Base-by-base conservation (phyloP, 768 basidiomycete species). In the Kwoniella sp. region DNA sequence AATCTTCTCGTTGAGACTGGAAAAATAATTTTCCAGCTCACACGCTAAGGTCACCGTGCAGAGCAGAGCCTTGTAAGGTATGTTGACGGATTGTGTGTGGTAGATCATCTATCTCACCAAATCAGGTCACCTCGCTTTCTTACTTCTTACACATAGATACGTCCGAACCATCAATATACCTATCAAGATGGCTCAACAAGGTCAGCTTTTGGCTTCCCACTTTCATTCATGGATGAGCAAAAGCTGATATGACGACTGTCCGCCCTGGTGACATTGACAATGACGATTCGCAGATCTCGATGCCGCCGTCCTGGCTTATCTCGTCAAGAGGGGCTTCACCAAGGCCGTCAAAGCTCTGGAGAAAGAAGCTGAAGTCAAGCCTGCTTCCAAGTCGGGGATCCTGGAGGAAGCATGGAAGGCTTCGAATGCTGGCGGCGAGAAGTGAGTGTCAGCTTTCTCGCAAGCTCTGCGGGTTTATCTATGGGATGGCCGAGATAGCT, bases 241-340 rank as follows among this genome's bases (percentile, higher is more conserved):
- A n/a, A n/a, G n/a, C n/a, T n/a, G n/a, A n/a, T n/a, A n/a, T n/a
- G n/a, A n/a, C n/a, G n/a, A n/a, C n/a, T n/a, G n/a, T n/a, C n/a
- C n/a, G n/a, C n/a, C n/a, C n/a, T n/a, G 55, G 55, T 72, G 58
- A 68, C 55, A 26, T 1, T 29, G n/a, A n/a, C n/a, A n/a, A 23
- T 4, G 20, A 2, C 38, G 38, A 8, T n/a, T 31, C 23, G 25
- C 59, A 77, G 79, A 73, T 31, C 78, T 81, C 54, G 72, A 78
- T 67, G 50, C 66, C n/a, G 78, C 79, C 38, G 68, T 81, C 51
- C 69, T 76, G 22, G 66, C 76, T 12, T 75, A 78, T 61, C 69
- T 81, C 41, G 69, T 72, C 58, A 55, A 63, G n/a, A 64, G 69
- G 41, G 79, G 79, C 17, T 71, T 74, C 48, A 73, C 75, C 31